Conservation (phyloP, 306 rosid genomes). For the peach (Prunus persica) region DNA sequence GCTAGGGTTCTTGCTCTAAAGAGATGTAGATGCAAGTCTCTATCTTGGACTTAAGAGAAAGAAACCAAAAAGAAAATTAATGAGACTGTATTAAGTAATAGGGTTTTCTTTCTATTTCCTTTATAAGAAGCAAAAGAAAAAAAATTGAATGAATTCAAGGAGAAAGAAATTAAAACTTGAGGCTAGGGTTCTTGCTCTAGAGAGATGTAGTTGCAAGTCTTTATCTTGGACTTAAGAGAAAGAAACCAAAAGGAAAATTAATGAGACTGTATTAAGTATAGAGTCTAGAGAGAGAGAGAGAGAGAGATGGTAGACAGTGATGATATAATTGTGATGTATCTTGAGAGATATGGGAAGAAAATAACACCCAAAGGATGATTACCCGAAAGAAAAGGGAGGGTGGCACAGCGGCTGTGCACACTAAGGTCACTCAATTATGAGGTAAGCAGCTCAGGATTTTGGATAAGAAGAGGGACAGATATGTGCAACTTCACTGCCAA, state of each 20-base stretch:
- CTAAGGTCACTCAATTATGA: conserved; percentile 53
- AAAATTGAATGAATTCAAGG: background rate
- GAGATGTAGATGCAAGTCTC: conserved; percentile 47
- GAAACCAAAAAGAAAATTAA: conserved; percentile 1
- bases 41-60: conserved; percentile 32
- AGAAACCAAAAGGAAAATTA: conserved; percentile 3
- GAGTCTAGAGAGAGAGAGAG: conserved; percentile 26
- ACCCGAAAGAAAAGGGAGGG: conserved; percentile 84
- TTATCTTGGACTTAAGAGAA: conserved; percentile 32
- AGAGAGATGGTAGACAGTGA: conserved; percentile 20
- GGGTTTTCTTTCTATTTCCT: background rate
- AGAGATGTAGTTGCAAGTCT: conserved; percentile 48
- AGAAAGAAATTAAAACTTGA: conserved; percentile 19
- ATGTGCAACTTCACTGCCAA: conserved; percentile 32
- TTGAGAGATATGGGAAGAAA: conserved; percentile 79
- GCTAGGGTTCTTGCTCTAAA: conserved; percentile 38
- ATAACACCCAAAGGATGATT: conserved; percentile 67
- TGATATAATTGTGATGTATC: conserved; percentile 75
- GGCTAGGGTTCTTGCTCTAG: conserved; percentile 42
- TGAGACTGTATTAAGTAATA: background rate
- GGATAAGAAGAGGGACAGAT: conserved; percentile 37
- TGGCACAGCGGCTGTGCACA: conserved; percentile 57
- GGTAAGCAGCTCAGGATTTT: conserved; percentile 65
- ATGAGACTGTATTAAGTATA: conserved; percentile 17
- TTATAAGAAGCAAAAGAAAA: background rate